Evolutionary conservation across 176 grass and related monocot species (phyloP), one percentile per base, ranked within the genome.

Genomic region (Triticum timopheevii): DNA sequence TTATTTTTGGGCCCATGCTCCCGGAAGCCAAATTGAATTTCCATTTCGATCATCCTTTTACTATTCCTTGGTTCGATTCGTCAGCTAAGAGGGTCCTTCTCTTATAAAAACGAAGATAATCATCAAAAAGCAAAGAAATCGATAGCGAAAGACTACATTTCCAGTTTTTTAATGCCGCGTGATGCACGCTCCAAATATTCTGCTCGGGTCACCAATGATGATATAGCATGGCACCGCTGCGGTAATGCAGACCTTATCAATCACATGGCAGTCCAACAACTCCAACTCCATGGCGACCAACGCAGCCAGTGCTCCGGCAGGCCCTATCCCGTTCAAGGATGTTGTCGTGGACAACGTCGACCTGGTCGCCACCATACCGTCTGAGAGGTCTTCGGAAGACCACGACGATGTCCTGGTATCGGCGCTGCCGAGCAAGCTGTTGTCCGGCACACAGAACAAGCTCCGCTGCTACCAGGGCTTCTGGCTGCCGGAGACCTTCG

Each of bases 241-340:
- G 47, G 47, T 54, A 2, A 7, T 2, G 6, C 50, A 19, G 5
- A 52, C 49, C 49, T 17, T 52, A 52, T 52, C 49, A 52, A 52
- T 6, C 49, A 52, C 15, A 1, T 36, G 67, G 16, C 17, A n/a
- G 34, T 70, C 4, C 34, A 70, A 8, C 35, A 19, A 54, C 50
- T 54, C 16, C 50, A 54, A 52, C 7, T 19, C 35, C 50, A 80
- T 80, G 84, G 74, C 84, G 74, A 28, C 35, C 24, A 3, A 50
- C 17, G 7, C 65, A 1, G 10, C 24, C 17, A 80, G 10, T 39
- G 23, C 38, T 20, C 10, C 5, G 50, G 50, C 22, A 42, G 78
- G 78, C 20, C 86, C 79, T 0, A 12, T 87, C 33, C 79, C 86
- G n/a, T 87, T 82, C 79, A 87, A 56, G 44, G 79, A 82, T 54